Conservation (phyloP, 495 filamentous ascomycete species). For the Penicillium daleae region DNA sequence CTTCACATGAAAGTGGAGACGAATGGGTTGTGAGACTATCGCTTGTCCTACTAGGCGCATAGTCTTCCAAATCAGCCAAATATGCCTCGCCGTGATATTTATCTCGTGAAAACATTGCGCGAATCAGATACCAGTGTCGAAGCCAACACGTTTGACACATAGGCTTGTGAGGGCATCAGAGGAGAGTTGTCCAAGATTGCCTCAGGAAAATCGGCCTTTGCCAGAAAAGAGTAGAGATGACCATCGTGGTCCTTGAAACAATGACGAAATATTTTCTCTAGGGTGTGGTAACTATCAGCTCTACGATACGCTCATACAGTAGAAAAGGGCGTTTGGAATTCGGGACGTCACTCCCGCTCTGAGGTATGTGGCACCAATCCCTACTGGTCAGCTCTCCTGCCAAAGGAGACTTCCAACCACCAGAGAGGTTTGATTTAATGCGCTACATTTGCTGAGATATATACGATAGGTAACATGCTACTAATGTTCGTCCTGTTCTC, state of each 20-base stretch:
- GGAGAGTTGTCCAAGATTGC: neutral
- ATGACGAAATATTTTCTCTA: slow-evolving; percentile 23
- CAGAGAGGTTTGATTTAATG: no score
- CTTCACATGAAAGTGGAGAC: neutral
- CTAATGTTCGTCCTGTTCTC: neutral
- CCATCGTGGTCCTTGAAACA: slow-evolving; percentile 4
- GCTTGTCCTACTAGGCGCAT: slow-evolving; percentile 12
- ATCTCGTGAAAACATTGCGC: neutral
- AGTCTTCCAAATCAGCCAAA: slow-evolving; percentile 12
- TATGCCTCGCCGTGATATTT: neutral
- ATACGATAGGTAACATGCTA: no score
- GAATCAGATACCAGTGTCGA: neutral
- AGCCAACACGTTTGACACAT: neutral
- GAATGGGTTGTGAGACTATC: slow-evolving; percentile 9
- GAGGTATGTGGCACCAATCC: slow-evolving; percentile 23
- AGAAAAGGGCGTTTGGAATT: slow-evolving; percentile 22
- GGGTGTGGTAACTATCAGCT: neutral
- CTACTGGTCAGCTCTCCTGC: slow-evolving; percentile 16
- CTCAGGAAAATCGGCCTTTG: neutral
- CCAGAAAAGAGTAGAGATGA: slow-evolving; percentile 1
- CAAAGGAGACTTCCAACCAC: no score
- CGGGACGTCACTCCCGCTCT: slow-evolving; percentile 8
- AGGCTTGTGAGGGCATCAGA: neutral
- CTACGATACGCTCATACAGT: slow-evolving; percentile 1
- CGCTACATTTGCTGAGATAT: no score